Evolutionary conservation across 768 basidiomycete species (phyloP).

Genomic region (Mycena galopus): DNA sequence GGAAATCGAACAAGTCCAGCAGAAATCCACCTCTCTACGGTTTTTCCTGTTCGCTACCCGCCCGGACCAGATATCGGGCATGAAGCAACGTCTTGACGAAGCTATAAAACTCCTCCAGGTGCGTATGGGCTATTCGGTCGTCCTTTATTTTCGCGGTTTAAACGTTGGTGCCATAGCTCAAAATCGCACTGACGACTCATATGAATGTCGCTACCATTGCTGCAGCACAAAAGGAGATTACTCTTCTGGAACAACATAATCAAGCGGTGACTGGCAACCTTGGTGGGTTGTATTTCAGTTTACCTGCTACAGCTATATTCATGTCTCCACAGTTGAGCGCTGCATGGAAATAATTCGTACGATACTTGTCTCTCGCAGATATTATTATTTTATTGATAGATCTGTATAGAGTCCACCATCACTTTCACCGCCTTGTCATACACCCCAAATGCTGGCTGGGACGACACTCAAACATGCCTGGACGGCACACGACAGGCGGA

Average conservation of each 20-base stretch:
- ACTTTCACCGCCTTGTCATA: neutral
- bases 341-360: conserved; percentile 5
- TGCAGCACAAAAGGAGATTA: neutral
- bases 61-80: neutral
- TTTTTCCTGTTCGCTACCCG: neutral
- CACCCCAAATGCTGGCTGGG: neutral
- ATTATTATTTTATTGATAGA: neutral
- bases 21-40: neutral
- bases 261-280: neutral
- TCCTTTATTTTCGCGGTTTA: neutral
- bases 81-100: conserved; percentile 11
- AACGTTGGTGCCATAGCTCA: neutral
- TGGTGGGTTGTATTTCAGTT: neutral
- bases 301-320: neutral
- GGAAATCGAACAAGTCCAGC: neutral
- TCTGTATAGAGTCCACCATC: neutral
- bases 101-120: conserved; percentile 1
- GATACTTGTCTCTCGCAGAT: neutral
- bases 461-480: neutral
- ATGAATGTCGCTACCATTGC: neutral
- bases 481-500: neutral
- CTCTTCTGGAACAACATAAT: neutral
- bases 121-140: neutral
- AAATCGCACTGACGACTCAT: neutral
- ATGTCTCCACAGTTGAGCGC: neutral